phyloP scores from a whole-genome alignment of 768 basidiomycete species.

The Ephemerocybe angulata region DNA sequence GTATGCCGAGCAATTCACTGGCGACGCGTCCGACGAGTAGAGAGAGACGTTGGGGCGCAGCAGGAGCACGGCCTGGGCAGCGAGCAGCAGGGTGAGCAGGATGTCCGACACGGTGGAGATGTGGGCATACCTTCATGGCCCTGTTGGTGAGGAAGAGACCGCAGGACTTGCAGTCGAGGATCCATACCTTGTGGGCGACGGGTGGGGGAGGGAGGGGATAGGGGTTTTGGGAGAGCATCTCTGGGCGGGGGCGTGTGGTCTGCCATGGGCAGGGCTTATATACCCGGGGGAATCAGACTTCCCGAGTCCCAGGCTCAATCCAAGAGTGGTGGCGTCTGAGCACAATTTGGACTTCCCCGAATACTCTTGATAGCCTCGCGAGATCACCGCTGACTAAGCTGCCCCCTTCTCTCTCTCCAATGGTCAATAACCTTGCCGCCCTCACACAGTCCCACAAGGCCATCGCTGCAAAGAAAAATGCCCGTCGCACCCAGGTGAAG shows the following conservation, averaged over 20 bases:
- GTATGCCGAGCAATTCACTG: slow-evolving; percentile 71
- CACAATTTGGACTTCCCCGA: slow-evolving; percentile 12
- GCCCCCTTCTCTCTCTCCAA: slow-evolving; percentile 22
- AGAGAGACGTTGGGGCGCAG: slow-evolving; percentile 77
- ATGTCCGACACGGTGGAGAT: background rate
- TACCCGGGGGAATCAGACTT: slow-evolving; percentile 7
- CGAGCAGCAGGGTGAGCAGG: background rate
- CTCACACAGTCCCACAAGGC: slow-evolving; percentile 64
- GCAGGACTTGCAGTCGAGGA: slow-evolving; percentile 74
- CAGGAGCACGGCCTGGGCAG: slow-evolving; percentile 70
- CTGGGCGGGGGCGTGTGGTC: slow-evolving; percentile 23
- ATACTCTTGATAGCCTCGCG: slow-evolving; percentile 13
- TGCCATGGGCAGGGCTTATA: background rate
- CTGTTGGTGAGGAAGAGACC: slow-evolving; percentile 75
- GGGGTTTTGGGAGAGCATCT: slow-evolving; percentile 37
- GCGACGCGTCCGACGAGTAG: slow-evolving; percentile 79
- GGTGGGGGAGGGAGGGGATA: slow-evolving; percentile 41
- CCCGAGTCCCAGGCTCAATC: slow-evolving; percentile 9
- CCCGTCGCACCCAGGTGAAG: slow-evolving; percentile 64
- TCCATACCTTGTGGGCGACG: slow-evolving; percentile 72
- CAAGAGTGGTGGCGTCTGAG: slow-evolving; percentile 1
- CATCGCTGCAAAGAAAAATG: slow-evolving; percentile 64
- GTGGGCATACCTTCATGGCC: slow-evolving; percentile 66
- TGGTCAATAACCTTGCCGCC: slow-evolving; percentile 39
- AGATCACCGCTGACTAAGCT: slow-evolving; percentile 20